These are phyloP conservation scores for Aureobasidium uvarum DNA, from an alignment of 2,329 filamentous ascomycete species.

Conservation along the genomic window DNA sequence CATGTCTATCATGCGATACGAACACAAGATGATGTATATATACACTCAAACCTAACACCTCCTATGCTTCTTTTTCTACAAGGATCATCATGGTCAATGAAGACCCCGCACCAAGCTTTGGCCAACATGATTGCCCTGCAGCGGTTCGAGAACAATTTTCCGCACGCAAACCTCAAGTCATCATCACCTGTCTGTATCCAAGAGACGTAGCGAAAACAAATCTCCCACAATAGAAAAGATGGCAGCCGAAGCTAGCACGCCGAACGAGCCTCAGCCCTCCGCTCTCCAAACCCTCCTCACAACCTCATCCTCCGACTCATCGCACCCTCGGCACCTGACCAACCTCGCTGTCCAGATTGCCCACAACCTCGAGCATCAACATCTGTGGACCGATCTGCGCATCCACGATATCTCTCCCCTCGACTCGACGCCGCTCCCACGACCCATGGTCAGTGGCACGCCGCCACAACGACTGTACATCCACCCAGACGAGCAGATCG, in stretches of 20 bases:
- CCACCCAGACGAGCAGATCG: constrained; percentile 79
- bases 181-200: background rate
- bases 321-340: constrained; percentile 35
- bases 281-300: constrained; percentile 31
- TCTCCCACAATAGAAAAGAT: background rate
- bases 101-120: constrained; percentile 9
- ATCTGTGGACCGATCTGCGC: constrained; percentile 67
- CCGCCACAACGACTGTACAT: constrained; percentile 72
- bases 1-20: background rate
- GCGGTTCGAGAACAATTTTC: constrained; percentile 19
- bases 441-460: constrained; percentile 68
- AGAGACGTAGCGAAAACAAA: background rate
- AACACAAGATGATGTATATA: background rate
- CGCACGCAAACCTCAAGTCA: background rate
- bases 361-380: constrained; percentile 71
- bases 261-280: constrained; percentile 26
- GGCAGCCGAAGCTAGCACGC: background rate
- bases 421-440: constrained; percentile 43
- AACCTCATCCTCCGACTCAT: constrained; percentile 23
- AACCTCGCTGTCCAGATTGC: constrained; percentile 61
- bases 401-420: constrained; percentile 44
- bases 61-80: background rate
- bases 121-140: constrained; percentile 10
- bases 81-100: background rate
- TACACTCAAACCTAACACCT: background rate